These are phyloP conservation scores for Musa acuminata DNA, from an alignment of 176 grass and related monocot genomes.

Conservation along the genomic window DNA sequence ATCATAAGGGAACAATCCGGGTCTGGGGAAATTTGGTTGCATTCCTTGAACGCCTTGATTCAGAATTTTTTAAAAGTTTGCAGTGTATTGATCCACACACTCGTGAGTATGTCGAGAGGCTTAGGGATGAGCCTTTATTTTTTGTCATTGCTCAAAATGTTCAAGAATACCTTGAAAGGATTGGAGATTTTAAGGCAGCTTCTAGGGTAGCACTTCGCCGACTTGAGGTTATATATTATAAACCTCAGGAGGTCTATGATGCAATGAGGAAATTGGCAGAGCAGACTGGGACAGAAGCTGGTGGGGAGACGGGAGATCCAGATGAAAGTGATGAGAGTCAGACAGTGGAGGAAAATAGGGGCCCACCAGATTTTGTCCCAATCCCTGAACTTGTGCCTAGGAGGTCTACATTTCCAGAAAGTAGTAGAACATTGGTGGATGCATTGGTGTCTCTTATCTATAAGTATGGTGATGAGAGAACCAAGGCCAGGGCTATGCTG, in stretches of 20 bases:
- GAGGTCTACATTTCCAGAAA: slow-evolving; percentile 77
- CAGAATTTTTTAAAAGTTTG: slow-evolving; percentile 86
- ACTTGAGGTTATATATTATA: slow-evolving; percentile 89
- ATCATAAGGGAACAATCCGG: slow-evolving; percentile 55
- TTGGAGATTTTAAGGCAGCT: slow-evolving; percentile 64
- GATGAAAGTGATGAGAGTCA: slow-evolving; percentile 21
- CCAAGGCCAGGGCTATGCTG: slow-evolving; percentile 84
- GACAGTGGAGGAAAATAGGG: slow-evolving; percentile 35
- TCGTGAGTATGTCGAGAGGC: slow-evolving; percentile 87
- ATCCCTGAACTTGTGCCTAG: slow-evolving; percentile 70
- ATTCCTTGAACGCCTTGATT: slow-evolving; percentile 77
- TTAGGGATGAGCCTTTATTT: slow-evolving; percentile 84
- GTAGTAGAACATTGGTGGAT: slow-evolving; percentile 66
- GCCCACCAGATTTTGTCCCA: slow-evolving; percentile 57
- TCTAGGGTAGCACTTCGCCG: slow-evolving; percentile 69
- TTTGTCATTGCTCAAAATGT: slow-evolving; percentile 87
- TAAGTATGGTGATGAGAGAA: slow-evolving; percentile 82
- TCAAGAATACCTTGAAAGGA: slow-evolving; percentile 72
- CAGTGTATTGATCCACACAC: slow-evolving; percentile 81
- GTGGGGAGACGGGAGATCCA: slow-evolving; percentile 30
- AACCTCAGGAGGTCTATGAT: slow-evolving; percentile 96
- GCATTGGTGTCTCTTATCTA: slow-evolving; percentile 69
- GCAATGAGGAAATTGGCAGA: slow-evolving; percentile 79
- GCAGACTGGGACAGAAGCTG: slow-evolving; percentile 41
- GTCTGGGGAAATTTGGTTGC: slow-evolving; percentile 82